Evolutionary conservation across 805 yeast species (phyloP).

Genomic region (Lipomyces sp.): DNA sequence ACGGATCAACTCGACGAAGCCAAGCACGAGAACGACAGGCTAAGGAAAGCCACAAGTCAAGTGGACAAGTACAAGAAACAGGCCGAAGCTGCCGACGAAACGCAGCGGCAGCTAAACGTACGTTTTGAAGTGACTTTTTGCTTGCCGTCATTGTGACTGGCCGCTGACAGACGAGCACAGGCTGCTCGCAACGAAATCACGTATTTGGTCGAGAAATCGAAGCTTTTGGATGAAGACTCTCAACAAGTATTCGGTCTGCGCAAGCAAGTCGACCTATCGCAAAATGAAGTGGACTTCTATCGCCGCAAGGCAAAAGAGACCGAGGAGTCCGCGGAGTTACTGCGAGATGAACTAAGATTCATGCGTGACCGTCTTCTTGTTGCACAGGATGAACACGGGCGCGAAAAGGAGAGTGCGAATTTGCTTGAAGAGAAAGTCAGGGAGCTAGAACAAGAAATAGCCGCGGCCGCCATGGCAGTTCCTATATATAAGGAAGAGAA

Average conservation of each 20-base stretch:
- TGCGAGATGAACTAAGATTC: constrained; percentile 5
- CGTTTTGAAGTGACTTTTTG: background rate
- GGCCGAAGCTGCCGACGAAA: constrained; percentile 7
- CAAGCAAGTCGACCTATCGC: constrained; percentile 21
- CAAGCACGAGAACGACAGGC: constrained; percentile 20
- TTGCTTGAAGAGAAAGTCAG: constrained; percentile 13
- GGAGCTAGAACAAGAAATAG: constrained; percentile 7
- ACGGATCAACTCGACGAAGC: constrained; percentile 23
- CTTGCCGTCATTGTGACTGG: too few species aligned
- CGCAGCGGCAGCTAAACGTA: constrained; percentile 12
- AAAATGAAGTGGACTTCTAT: constrained; percentile 18
- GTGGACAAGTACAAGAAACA: constrained; percentile 22
- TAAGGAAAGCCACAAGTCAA: constrained; percentile 15
- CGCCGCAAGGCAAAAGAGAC: constrained; percentile 16
- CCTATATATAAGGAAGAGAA: background rate
- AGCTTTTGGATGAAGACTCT: constrained; percentile 24
- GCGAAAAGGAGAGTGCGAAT: constrained; percentile 7
- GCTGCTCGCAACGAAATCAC: constrained; percentile 19
- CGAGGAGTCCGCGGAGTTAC: constrained; percentile 4
- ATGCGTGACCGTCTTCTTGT: constrained; percentile 2
- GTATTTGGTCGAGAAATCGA: constrained; percentile 23
- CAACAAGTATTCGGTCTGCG: constrained; percentile 26
- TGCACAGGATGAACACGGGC: constrained; percentile 11
- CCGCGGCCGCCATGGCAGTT: background rate
- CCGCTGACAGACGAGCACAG: background rate